Evolutionary conservation across 75 land plant species (phyloP).

Genomic region (Adiantum capillusveneris): DNA sequence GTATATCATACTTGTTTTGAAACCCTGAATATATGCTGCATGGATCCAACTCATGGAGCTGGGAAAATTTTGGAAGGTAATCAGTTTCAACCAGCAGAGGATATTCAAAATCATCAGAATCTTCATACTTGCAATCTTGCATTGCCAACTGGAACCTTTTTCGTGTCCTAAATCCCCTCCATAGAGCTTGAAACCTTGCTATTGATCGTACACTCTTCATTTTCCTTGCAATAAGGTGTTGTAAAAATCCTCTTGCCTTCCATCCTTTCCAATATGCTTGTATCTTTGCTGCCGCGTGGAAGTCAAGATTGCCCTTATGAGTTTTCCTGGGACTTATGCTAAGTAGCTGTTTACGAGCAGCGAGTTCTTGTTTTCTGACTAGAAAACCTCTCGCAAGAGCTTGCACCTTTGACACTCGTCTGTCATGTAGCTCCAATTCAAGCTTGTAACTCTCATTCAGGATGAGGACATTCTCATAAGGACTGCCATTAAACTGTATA

Average conservation of each 20-base stretch:
- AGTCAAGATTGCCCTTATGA: background rate
- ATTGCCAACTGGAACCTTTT: constrained; percentile 18
- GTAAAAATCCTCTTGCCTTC: background rate
- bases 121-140: constrained; percentile 11
- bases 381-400: constrained; percentile 15
- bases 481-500: background rate
- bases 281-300: background rate
- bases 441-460: constrained; percentile 2
- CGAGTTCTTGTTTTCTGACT: constrained; percentile 3
- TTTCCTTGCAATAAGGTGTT: too few relatives aligned
- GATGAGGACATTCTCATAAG: constrained; percentile 4
- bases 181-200: constrained; percentile 19
- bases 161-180: constrained; percentile 22
- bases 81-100: constrained; percentile 13
- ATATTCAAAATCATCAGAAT: constrained; percentile 28
- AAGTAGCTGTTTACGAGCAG: too few relatives aligned
- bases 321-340: constrained; percentile 10
- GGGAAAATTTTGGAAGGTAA: constrained; percentile 3
- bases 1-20: background rate
- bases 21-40: background rate
- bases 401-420: constrained; percentile 9
- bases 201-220: background rate
- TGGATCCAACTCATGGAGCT: background rate
- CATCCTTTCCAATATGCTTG: constrained; percentile 19
- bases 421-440: constrained; percentile 5